Conservation (phyloP, 495 filamentous ascomycete species). For the Neurospora sp. region DNA sequence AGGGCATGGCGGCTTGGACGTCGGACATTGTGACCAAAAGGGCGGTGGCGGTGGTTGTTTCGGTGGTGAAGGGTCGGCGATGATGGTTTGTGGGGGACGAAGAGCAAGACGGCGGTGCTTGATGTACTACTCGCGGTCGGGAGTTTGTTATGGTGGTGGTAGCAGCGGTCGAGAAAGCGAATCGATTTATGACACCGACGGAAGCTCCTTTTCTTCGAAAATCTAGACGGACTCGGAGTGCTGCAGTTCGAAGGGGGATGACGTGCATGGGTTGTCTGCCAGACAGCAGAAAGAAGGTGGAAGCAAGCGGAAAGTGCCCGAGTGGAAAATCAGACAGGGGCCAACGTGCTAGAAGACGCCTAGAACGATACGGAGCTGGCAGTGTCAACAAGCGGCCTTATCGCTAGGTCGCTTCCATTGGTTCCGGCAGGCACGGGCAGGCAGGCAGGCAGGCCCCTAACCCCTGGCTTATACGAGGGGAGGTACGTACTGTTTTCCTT, state of each 20-base stretch:
- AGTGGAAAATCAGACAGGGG: not conserved
- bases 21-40: conserved; percentile 3
- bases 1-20: not conserved
- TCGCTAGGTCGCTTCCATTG: not conserved
- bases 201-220: not conserved
- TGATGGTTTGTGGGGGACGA: not conserved
- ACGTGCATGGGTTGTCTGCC: not conserved
- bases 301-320: not conserved
- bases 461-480: not conserved
- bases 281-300: not conserved
- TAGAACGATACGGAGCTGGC: not conserved
- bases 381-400: not conserved
- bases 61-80: not conserved
- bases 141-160: not conserved
- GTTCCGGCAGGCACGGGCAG: not conserved
- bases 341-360: not conserved
- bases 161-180: not conserved
- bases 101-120: not conserved
- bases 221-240: not conserved
- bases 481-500: not conserved
- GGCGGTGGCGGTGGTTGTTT: not conserved
- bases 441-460: not conserved
- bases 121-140: not conserved
- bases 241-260: not conserved
- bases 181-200: not conserved